phyloP scores from a whole-genome alignment of 306 rosid species.

The Begonia fuchsioides region DNA sequence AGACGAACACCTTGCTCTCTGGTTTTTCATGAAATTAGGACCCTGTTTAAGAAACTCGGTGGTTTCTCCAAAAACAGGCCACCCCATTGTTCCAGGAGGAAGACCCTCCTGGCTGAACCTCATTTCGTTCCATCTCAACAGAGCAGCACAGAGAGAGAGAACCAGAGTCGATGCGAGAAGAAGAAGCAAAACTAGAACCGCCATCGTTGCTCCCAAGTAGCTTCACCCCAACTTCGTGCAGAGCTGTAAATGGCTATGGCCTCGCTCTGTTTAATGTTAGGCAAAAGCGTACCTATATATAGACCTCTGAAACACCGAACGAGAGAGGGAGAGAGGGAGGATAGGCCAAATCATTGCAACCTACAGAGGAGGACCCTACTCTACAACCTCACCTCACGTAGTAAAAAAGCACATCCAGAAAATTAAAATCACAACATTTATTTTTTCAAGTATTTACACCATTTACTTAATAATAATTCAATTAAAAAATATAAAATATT shows the following conservation, averaged over 20 bases:
- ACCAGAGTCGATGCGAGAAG: no score
- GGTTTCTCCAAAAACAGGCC: no score
- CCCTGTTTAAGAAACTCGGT: no score
- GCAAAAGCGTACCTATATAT: constrained; percentile 27
- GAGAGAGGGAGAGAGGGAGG: no score
- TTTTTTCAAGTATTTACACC: no score
- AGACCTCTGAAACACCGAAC: constrained; percentile 38
- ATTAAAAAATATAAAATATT: no score
- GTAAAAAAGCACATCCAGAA: background rate
- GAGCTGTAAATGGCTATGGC: constrained; percentile 19
- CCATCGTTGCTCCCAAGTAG: constrained; percentile 51
- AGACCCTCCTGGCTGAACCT: no score
- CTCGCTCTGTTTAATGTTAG: constrained; percentile 22
- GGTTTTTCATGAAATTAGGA: no score
- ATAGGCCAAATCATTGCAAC: constrained; percentile 46
- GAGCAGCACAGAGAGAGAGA: background rate
- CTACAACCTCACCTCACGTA: constrained; percentile 13
- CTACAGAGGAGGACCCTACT: constrained; percentile 29
- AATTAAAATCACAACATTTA: background rate
- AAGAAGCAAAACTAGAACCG: constrained; percentile 27
- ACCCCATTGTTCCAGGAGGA: no score
- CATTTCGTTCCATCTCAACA: no score
- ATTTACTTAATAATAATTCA: constrained; percentile 11
- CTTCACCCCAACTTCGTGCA: constrained; percentile 15
- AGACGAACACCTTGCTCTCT: no score